Base-by-base conservation (phyloP, 2,329 filamentous ascomycete genomes). In the Hypocrella siamensis region DNA sequence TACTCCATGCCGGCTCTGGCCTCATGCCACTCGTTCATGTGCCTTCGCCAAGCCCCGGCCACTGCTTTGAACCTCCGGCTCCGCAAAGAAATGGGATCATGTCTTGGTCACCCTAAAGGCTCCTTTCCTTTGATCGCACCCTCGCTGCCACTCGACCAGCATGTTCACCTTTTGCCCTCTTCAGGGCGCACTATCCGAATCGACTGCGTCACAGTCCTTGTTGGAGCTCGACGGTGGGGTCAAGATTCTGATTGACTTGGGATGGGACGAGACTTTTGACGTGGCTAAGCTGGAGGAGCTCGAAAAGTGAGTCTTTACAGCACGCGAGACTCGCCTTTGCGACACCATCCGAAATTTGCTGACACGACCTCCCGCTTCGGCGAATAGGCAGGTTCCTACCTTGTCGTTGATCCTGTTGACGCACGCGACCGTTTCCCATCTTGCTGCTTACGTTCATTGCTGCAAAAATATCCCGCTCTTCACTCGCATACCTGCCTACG, bases 151-250 rank as follows among this genome's bases (percentile, higher is more conserved):
- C 31, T 27, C 35, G 12, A 28, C 44, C 51, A 58, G 42, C 46
- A 98, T 98, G 90, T 96, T 98, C 65, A 93, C 80, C 42, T 94
- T 96, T 58, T 92, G 81, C 48, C 77, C 90, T 29, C 66, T 98
- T 35, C 77, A 93, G 44, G 90, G 90, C 51, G 88, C 90, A 38
- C 83, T 92, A 48, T 86, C 83, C 31, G 73, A 80, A 42, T 90
- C 84, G 29, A 67, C 76, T 36, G 86, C 88, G 27, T 92, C 85
- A 40, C 85, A 94, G 54, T 96, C 90, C n/a, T 72, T 98, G 22
- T 65, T 98, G 30, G 88, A 96, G 61, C 79, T 98, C 34, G 90
- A 98, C 60, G 88, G 88, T 41, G 90, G 88, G 36, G 79, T 98
- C 58, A 96, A 96, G 56, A 75, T 98, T 32, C 69, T 98, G 33